These are phyloP conservation scores for Goffeauzyma gilvescens DNA, from an alignment of 768 basidiomycete species.

Conservation along the genomic window DNA sequence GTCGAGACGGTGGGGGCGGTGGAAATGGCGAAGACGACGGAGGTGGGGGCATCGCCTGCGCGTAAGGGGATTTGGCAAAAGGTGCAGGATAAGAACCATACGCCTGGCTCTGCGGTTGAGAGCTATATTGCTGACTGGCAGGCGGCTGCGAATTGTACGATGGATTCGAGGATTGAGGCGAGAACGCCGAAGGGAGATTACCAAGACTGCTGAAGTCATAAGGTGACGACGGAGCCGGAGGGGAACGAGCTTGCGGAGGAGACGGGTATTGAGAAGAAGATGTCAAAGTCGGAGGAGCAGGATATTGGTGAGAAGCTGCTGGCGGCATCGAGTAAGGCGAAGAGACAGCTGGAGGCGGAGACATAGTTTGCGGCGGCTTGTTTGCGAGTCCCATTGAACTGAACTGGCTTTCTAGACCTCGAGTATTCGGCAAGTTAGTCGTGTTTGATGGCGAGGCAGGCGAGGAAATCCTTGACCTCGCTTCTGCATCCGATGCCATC, in stretches of 20 bases:
- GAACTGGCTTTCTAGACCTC: conserved; percentile 19
- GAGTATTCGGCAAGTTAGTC: conserved; percentile 15
- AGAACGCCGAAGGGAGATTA: conserved; percentile 19
- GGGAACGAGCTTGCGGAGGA: conserved; percentile 24
- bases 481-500: conserved; percentile 50
- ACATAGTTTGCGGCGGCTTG: conserved; percentile 4
- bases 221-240: conserved; percentile 19
- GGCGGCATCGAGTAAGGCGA: conserved; percentile 14
- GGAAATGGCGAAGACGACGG: neutral
- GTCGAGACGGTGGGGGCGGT: conserved; percentile 17
- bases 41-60: conserved; percentile 3
- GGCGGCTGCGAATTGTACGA: conserved; percentile 5
- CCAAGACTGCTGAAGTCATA: conserved; percentile 23
- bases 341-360: conserved; percentile 12
- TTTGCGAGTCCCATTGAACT: conserved; percentile 13
- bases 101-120: neutral
- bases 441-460: conserved; percentile 26
- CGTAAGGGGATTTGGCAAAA: conserved; percentile 4
- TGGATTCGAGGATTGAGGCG: conserved; percentile 11
- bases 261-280: conserved; percentile 26
- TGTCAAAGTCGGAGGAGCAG: conserved; percentile 31
- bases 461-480: conserved; percentile 44
- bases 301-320: conserved; percentile 36
- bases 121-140: neutral
- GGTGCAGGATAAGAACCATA: neutral